phyloP scores from a whole-genome alignment of 176 grass and related monocot genomes.

The Rhynchospora tenuis region DNA sequence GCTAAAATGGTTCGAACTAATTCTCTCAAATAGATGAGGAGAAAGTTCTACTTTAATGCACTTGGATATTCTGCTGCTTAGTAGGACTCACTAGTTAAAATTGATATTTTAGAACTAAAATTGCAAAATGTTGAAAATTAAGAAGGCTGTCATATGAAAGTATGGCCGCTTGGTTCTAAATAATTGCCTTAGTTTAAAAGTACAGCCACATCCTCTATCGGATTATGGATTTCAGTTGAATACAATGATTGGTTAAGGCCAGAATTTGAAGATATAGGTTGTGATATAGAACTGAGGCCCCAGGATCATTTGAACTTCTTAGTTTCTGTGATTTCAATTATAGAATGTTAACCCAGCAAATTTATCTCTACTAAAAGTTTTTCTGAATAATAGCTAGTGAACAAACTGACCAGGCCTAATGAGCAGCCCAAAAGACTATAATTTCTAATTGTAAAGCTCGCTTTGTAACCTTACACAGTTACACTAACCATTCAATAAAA shows the following conservation, averaged over 20 bases:
- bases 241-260: background rate
- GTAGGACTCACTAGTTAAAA: too few relatives aligned
- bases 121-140: background rate
- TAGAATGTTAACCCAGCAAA: background rate
- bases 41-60: too few relatives aligned
- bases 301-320: background rate
- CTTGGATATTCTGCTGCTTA: too few relatives aligned
- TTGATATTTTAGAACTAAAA: background rate
- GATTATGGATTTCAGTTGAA: background rate
- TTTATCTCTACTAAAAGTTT: background rate
- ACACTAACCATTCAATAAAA: background rate
- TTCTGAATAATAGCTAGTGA: background rate
- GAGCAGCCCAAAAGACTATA: background rate
- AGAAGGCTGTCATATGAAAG: background rate
- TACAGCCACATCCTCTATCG: background rate
- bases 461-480: background rate
- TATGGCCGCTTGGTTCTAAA: background rate
- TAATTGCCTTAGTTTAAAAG: background rate
- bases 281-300: background rate
- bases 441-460: background rate
- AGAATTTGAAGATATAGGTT: background rate
- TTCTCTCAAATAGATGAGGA: too few relatives aligned
- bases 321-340: background rate
- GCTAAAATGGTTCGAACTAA: too few relatives aligned
- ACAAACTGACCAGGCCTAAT: background rate